Base-by-base conservation (phyloP, 768 basidiomycete species). In the Podaxis sp. region DNA sequence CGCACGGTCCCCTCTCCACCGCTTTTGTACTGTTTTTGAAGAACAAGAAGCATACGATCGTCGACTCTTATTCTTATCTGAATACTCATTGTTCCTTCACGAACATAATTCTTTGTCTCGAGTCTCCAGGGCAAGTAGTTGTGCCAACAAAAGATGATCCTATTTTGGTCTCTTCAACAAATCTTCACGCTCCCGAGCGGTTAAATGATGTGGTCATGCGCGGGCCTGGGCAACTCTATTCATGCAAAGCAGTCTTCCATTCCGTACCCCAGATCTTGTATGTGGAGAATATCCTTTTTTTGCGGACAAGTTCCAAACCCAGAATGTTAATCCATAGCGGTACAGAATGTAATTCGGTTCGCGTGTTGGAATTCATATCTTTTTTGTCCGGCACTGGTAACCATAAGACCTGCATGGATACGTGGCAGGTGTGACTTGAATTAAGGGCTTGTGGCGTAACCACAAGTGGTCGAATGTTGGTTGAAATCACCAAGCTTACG, bases 181-280 rank as follows among this genome's bases (percentile, higher is more conserved):
- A 20, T 7, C n/a, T 46, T 46, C 44, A 33, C 33, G 10, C 33
- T 46, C 44, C 44, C n/a, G 44, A 46, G n/a, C 44, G 44, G 44
- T 17, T 22, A 12, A 12, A 8, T 55, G 53, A 37, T 30, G 10
- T 33, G 12, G 10, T 22, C 54, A 22, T 33, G 10, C 33, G 33
- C 33, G 33, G 33, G 54, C 10, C 36, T 46, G n/a, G 44, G 44
- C n/a, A 56, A 20, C 37, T 24, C 22, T 40, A 56, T 22, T 40
- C 26, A 17, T 44, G 24, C 15, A 44, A 57, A 54, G 15, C 17
- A 30, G 33, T 20, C 11, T 20, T 44, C 41, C 56, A 28, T 57
- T 33, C 24, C 26, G 24, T 57, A 57, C 56, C 44, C 56, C 56
- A 57, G 40, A 57, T 57, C n/a, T 26, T 3, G 33, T 33, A 44